phyloP scores from a whole-genome alignment of 1,139 yeast species.

The Sugiyamaella japonica region DNA sequence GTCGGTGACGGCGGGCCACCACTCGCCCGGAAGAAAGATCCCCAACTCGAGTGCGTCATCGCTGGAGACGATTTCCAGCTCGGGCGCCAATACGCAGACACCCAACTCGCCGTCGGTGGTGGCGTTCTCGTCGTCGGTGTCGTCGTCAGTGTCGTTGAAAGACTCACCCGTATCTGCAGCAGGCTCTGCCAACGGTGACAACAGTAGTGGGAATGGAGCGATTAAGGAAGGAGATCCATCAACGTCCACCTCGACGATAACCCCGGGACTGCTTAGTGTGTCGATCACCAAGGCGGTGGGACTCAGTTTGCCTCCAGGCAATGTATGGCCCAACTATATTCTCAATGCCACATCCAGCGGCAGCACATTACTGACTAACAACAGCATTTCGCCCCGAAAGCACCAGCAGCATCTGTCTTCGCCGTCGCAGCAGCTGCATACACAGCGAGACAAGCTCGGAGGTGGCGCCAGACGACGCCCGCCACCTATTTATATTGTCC shows the following conservation, averaged over 20 bases:
- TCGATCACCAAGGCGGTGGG: slow-evolving; percentile 64
- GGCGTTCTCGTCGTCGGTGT: slow-evolving; percentile 7
- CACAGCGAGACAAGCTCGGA: slow-evolving; percentile 15
- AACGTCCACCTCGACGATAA: slow-evolving; percentile 39
- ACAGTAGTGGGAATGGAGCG: slow-evolving; percentile 11
- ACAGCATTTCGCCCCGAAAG: slow-evolving; percentile 34
- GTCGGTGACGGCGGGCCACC: slow-evolving; percentile 25
- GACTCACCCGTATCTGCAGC: slow-evolving; percentile 5
- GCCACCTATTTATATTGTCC: slow-evolving; percentile 44
- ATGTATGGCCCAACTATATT: slow-evolving; percentile 26
- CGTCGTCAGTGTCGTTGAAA: slow-evolving; percentile 15
- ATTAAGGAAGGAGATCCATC: slow-evolving; percentile 19
- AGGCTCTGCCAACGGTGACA: slow-evolving; percentile 8
- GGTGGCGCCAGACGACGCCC: slow-evolving; percentile 17
- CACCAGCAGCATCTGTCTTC: slow-evolving; percentile 17
- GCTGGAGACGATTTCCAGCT: slow-evolving; percentile 5
- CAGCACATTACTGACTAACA: background rate
- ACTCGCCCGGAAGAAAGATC: slow-evolving; percentile 18
- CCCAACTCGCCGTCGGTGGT: slow-evolving; percentile 16
- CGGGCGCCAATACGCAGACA: background rate
- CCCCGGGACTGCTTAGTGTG: slow-evolving; percentile 71
- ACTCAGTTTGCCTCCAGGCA: slow-evolving; percentile 60
- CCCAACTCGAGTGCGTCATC: slow-evolving; percentile 9
- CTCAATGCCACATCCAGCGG: slow-evolving; percentile 19
- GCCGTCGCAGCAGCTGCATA: slow-evolving; percentile 10